phyloP scores from a whole-genome alignment of 257 asterid species.

The Solanum etuberosum region DNA sequence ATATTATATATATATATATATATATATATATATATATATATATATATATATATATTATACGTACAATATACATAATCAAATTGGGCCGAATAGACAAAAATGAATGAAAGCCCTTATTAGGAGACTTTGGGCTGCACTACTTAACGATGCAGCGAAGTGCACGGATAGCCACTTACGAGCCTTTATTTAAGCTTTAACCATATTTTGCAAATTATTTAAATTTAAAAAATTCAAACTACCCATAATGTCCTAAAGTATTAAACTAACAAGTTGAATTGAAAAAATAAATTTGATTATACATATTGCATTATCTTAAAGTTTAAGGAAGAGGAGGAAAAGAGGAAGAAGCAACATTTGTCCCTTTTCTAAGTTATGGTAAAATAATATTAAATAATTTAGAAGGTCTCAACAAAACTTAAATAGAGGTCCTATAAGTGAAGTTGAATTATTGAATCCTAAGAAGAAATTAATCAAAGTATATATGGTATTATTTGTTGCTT shows the following conservation, averaged over 20 bases:
- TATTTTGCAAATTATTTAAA: background rate
- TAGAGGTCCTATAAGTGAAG: background rate
- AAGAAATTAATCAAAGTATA: background rate
- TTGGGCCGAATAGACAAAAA: background rate
- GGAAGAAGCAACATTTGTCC: background rate
- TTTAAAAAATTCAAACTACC: background rate
- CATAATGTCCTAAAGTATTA: background rate
- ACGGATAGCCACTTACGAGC: background rate
- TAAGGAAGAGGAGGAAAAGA: background rate
- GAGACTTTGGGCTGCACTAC: background rate
- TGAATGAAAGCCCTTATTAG: background rate
- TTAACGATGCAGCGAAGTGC: too few relatives aligned
- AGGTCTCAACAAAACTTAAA: background rate
- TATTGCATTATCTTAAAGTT: background rate
- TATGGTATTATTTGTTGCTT: background rate
- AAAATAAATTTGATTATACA: background rate
- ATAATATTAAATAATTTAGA: background rate
- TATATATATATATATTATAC: too few relatives aligned
- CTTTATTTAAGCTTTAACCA: background rate
- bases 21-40: too few relatives aligned
- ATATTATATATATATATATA: too few relatives aligned
- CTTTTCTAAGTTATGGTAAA: background rate
- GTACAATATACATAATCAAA: too few relatives aligned
- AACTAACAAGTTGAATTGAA: background rate
- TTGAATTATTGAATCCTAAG: background rate